Evolutionary conservation across 1,284 basidiomycete species (phyloP).

Genomic region (Xerocomus cyaneibrunnescens): DNA sequence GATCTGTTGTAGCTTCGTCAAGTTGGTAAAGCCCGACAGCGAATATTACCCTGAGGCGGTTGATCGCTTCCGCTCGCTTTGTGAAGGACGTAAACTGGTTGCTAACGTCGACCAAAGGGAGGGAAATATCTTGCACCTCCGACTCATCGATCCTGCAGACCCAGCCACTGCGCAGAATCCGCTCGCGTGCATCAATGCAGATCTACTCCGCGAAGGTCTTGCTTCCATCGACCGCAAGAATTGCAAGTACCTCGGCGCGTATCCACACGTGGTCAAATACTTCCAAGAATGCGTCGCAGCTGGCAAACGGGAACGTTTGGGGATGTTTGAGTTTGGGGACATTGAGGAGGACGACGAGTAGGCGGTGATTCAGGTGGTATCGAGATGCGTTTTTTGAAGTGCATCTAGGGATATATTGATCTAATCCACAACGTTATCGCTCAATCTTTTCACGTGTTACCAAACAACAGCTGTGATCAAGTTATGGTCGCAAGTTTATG

Average conservation of each 20-base stretch:
- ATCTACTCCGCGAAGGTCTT: constrained; percentile 77
- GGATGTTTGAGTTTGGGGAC: constrained; percentile 89
- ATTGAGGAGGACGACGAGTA: constrained; percentile 74
- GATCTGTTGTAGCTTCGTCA: constrained; percentile 67
- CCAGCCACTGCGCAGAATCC: constrained; percentile 66
- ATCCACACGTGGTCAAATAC: constrained; percentile 69
- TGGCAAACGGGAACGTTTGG: constrained; percentile 75
- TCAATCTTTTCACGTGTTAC: constrained; percentile 4
- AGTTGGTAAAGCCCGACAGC: constrained; percentile 72
- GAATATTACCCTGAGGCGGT: constrained; percentile 86
- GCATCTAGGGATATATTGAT: constrained; percentile 17
- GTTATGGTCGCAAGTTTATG: too few species aligned
- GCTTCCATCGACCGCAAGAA: constrained; percentile 78
- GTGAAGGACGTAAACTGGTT: constrained; percentile 86
- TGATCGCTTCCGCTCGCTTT: constrained; percentile 80
- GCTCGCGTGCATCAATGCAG: constrained; percentile 79
- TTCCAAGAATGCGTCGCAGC: constrained; percentile 59
- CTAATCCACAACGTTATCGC: constrained; percentile 10
- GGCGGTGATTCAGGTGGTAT: constrained; percentile 2
- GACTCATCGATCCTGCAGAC: constrained; percentile 83
- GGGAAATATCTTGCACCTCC: constrained; percentile 74
- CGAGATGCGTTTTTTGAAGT: constrained; percentile 17
- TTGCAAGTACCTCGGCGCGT: constrained; percentile 70
- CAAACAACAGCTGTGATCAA: not conserved
- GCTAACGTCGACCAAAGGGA: constrained; percentile 90